Base-by-base conservation (phyloP, 2,329 filamentous ascomycete genomes). In the Eurotiales sp. region DNA sequence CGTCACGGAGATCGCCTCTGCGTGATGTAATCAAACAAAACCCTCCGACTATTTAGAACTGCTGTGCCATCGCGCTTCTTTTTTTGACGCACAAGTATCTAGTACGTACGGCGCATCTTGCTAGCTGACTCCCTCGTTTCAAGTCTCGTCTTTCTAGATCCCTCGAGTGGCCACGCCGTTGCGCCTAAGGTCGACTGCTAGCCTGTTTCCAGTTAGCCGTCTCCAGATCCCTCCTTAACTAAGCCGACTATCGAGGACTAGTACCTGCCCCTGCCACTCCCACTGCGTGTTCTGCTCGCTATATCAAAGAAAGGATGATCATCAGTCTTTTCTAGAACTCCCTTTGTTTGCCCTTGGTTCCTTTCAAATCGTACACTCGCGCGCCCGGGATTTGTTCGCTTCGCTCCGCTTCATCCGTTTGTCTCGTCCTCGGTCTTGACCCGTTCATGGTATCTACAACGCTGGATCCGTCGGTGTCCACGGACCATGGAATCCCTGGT, bases 401-500 rank as follows among this genome's bases (percentile, higher is more conserved):
- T n/a, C n/a, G n/a, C n/a, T n/a, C n/a, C n/a, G n/a, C n/a, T n/a
- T n/a, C n/a, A n/a, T n/a, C n/a, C n/a, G n/a, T n/a, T n/a, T n/a
- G n/a, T n/a, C n/a, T n/a, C n/a, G n/a, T n/a, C n/a, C n/a, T n/a
- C n/a, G n/a, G n/a, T 15, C 11, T 11, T 2, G 11, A 32, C 32
- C 30, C 25, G 40, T 37, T 40, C 29, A 50, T 50, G 47, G 47
- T 50, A 42, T 34, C 47, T 15, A 36, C 37, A 37, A 37, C 40
- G n/a, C 43, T 19, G 21, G 21, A 23, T 36, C 47, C 40, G 27
- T 29, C 32, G 11, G 49, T 69, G 68, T 60, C 58, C 56, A 54
- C 53, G 55, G 58, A 71, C 61, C 69, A 93, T 96, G 91, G 91
- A 96, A 80, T 84, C 87, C 64, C 79, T 96, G 63, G 83, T 96